Percentiles rank a stretch among this genome's conserved stretches.
phyloP scores from a whole-genome alignment of 805 yeast genomes.

The Pichia nanzhaoensis region DNA sequence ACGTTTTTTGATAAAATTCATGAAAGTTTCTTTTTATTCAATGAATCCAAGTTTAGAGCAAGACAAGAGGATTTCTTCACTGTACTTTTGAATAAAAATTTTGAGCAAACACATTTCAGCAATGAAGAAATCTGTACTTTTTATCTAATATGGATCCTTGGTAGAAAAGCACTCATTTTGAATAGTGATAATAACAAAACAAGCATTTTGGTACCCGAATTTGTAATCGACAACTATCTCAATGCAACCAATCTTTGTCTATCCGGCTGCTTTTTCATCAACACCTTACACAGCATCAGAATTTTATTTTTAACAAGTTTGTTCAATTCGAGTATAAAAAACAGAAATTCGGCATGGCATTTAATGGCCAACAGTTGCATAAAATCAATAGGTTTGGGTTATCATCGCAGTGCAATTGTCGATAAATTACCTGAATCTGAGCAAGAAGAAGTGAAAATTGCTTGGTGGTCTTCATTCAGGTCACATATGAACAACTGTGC shows the following conservation, averaged over 20 bases:
- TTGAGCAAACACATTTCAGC: conserved; percentile 6
- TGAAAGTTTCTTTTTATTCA: conserved; percentile 32
- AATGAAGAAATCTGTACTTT: conserved; percentile 30
- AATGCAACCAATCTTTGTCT: conserved; percentile 31
- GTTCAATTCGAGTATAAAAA: conserved; percentile 30
- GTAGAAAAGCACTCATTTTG: conserved; percentile 14
- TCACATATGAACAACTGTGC: conserved; percentile 29
- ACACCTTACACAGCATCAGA: conserved; percentile 30
- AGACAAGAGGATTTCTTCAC: conserved; percentile 29
- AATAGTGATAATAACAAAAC: too few species aligned
- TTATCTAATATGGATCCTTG: conserved; percentile 34
- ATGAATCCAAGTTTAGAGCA: conserved; percentile 22
- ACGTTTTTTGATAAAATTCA: conserved; percentile 32
- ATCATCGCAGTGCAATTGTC: conserved; percentile 28
- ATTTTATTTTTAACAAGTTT: conserved; percentile 31
- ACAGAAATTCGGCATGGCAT: conserved; percentile 35
- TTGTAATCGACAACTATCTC: conserved; percentile 20
- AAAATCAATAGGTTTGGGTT: conserved; percentile 33
- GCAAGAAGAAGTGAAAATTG: conserved; percentile 25
- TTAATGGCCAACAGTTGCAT: conserved; percentile 32
- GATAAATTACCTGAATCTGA: conserved; percentile 11
- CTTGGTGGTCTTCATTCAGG: conserved; percentile 33
- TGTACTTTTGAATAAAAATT: conserved; percentile 5
- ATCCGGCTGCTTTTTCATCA: conserved; percentile 29
- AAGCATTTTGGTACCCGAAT: conserved; percentile 13